A percentile compares a stretch with the other conserved stretches of the same genome.
These are phyloP conservation scores for Cutaneotrichosporon mucoides DNA, from an alignment of 1,284 basidiomycete genomes.

Conservation along the genomic window DNA sequence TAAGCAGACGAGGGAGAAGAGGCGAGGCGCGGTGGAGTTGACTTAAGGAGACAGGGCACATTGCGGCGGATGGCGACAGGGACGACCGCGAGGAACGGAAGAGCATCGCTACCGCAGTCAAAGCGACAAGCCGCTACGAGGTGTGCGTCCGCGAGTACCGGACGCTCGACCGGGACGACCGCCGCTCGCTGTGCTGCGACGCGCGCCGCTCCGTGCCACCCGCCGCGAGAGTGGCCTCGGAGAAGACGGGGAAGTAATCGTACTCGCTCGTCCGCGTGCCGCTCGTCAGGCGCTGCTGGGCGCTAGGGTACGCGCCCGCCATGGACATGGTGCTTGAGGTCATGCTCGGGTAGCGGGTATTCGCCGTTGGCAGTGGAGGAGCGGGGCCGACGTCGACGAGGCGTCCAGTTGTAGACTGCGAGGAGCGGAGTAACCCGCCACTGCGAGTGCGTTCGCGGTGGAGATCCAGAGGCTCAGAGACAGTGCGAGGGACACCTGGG, in stretches of 20 bases:
- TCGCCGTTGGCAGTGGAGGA: background rate
- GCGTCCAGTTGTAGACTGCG: background rate
- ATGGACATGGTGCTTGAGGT: constrained; percentile 13
- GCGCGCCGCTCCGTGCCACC: background rate
- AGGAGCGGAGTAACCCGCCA: background rate
- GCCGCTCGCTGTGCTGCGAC: background rate
- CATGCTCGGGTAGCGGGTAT: background rate
- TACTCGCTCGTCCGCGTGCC: constrained; percentile 4
- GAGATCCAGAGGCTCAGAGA: background rate
- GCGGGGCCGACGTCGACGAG: background rate
- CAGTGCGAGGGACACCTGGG: background rate
- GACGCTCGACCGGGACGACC: background rate
- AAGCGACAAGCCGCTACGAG: too few relatives aligned
- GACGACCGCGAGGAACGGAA: too few relatives aligned
- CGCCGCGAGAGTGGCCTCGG: background rate
- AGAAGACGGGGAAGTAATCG: constrained; percentile 11
- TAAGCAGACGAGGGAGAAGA: too few relatives aligned
- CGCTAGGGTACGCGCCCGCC: constrained; percentile 25
- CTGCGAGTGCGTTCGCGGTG: background rate
- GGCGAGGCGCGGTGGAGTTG: too few relatives aligned
- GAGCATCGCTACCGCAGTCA: too few relatives aligned
- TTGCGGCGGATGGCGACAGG: too few relatives aligned
- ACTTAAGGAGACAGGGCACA: too few relatives aligned
- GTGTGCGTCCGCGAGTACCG: too few relatives aligned
- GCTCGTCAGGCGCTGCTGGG: background rate